Conservation (phyloP, 2,329 filamentous ascomycete genomes). For the Xylariaceae sp. region DNA sequence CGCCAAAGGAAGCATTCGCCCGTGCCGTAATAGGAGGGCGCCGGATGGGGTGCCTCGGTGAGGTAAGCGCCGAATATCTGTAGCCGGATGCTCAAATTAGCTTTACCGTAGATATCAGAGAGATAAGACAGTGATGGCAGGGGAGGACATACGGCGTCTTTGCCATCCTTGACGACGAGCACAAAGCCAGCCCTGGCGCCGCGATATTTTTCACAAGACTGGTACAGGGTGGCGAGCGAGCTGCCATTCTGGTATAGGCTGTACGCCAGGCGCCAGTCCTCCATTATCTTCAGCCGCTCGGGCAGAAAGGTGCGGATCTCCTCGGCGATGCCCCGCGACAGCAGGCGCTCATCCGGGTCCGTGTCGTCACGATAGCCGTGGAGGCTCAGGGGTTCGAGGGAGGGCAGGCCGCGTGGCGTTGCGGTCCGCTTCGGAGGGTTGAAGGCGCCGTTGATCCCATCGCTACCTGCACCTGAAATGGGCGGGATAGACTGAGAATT, state of each 20-base stretch:
- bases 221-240: constrained; percentile 79
- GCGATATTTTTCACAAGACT: constrained; percentile 63
- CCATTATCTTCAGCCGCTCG: constrained; percentile 76
- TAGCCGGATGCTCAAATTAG: not conserved
- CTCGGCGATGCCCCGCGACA: constrained; percentile 73
- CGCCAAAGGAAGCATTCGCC: constrained; percentile 95
- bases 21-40: constrained; percentile 84
- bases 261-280: constrained; percentile 82
- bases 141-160: constrained; percentile 59
- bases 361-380: constrained; percentile 60
- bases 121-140: not conserved
- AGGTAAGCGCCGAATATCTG: constrained; percentile 89
- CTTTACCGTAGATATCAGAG: constrained; percentile 8
- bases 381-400: constrained; percentile 74
- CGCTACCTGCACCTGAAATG: constrained; percentile 22
- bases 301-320: constrained; percentile 89
- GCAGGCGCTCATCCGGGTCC: constrained; percentile 54
- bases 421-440: constrained; percentile 29
- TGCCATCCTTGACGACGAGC: constrained; percentile 74
- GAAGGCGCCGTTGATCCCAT: constrained; percentile 55
- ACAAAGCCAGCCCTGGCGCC: constrained; percentile 79
- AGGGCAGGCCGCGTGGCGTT: constrained; percentile 66
- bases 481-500: constrained; percentile 6
- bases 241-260: constrained; percentile 89
- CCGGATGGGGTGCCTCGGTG: constrained; percentile 77